Base-by-base conservation (phyloP, 495 filamentous ascomycete species). In the Neurospora sp. region DNA sequence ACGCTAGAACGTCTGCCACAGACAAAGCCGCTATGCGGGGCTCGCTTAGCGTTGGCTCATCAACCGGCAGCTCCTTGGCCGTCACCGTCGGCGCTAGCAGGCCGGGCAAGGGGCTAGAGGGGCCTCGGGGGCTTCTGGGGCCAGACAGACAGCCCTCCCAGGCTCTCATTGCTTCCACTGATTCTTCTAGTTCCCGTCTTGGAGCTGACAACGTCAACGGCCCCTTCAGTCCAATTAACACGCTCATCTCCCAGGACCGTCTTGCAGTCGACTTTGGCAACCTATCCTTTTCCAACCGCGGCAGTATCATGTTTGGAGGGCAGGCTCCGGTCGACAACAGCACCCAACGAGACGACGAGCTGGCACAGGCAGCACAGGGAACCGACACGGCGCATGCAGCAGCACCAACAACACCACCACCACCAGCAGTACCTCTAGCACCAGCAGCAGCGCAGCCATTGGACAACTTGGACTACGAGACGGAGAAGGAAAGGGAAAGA, bases 261-360 rank as follows among this genome's bases (percentile, higher is more conserved):
- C 79, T 88, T 39, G 78, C 86, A 72, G 87, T 87, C 72, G 83
- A 86, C 75, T 75, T 88, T 59, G 81, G 79, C 75, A 76, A 79
- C 40, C 74, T 89, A 53, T 81, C 82, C 65, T 89, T 89, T 78
- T 88, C 87, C 65, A 87, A 88, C 71, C 80, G 88, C 71, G 90
- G 90, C n/a, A 91, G 89, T 77, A 82, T 92, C 76, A 83, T 92
- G 82, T 84, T 91, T 73, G 87, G 86, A 38, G 88, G 82, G 14
- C 53, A 65, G 22, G 22, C 53, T 65, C 53, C 53, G 27, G 53
- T 65, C 53, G 53, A 65, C 71, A 73, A 35, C 70, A 73, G 22
- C 71, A 65, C 14, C 14, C 53, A 65, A 65, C 53, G 53, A 65
- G 53, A 65, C 53, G 27, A 65, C 53, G 53, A 71, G 40, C 40